Conservation (phyloP, 805 yeast genomes). For the Blastobotrys terrestris region DNA sequence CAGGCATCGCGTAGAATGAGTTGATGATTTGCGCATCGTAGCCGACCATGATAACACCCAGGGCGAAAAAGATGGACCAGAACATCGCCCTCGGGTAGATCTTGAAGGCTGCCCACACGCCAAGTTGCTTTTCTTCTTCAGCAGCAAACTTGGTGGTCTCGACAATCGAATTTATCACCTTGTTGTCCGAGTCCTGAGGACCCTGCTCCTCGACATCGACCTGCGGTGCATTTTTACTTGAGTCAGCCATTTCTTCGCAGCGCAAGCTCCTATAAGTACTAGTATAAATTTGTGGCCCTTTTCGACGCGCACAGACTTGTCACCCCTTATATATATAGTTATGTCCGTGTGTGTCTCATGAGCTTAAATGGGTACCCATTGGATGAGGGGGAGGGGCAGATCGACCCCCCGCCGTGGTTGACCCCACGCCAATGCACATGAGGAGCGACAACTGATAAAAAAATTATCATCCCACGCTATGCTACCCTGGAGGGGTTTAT, state of each 20-base stretch:
- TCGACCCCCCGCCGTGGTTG: neutral
- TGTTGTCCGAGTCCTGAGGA: neutral
- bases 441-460: too few species aligned
- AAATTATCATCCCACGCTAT: neutral
- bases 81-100: slow-evolving; percentile 41
- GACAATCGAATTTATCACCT: slow-evolving; percentile 12
- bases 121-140: slow-evolving; percentile 26
- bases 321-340: neutral
- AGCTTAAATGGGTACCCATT: neutral
- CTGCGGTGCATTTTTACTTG: neutral
- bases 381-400: neutral
- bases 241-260: neutral
- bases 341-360: neutral
- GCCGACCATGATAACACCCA: slow-evolving; percentile 45
- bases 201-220: neutral
- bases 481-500: neutral
- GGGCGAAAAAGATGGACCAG: slow-evolving; percentile 42
- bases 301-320: too few species aligned
- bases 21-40: slow-evolving; percentile 39
- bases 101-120: slow-evolving; percentile 33
- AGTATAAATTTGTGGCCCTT: too few species aligned
- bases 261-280: too few species aligned
- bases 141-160: slow-evolving; percentile 17
- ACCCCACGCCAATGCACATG: neutral
- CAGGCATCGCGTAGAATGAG: slow-evolving; percentile 42